Evolutionary conservation across 768 basidiomycete species (phyloP), one percentile per base, ranked within the genome.

Genomic region (Boletus sp.): DNA sequence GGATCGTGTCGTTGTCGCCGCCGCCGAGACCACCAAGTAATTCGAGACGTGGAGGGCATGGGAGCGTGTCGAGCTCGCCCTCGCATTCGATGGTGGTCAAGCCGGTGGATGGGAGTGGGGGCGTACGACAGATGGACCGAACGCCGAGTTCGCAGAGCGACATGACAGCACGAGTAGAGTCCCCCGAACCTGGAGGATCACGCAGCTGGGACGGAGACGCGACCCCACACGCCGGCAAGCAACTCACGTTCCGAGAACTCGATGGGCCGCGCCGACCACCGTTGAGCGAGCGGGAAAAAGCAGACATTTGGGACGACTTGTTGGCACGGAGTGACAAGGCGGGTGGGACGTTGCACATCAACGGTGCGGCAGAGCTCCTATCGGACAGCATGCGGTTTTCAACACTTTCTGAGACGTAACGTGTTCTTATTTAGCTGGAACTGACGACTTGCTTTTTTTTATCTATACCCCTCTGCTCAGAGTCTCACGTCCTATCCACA

Each of bases 291-390:
- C 72, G 81, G 63, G 87, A 92, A 73, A 92, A 92, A 75, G 78
- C 80, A 7, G 82, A 79, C 12, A 82, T 81, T 63, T 91, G 88
- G 89, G 80, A 87, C 54, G 84, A 85, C 57, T 64, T 91, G 53
- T 70, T 90, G 57, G 79, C 82, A 66, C 77, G 80, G 62, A 90
- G 89, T 63, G 86, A 78, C 41, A 71, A 72, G 50, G 90, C 90
- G 1, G 90, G 90, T 1, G 90, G 90, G 44, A 92, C 90, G 51
- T 66, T 91, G 53, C 86, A 84, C 62, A 66, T 90, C 7, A 55
- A 62, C 10, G 75, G 76, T 8, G 47, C 55, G 20, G 57, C 30
- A 6, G 76, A 73, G 18, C 70, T 83, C 51, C 64, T 80, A 63
- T 79, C 80, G 52, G 80, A 81, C 56, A 71, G 55, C 29, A 47